These are phyloP conservation scores for Amanita fuliginea DNA, from an alignment of 768 basidiomycete species.

Conservation along the genomic window DNA sequence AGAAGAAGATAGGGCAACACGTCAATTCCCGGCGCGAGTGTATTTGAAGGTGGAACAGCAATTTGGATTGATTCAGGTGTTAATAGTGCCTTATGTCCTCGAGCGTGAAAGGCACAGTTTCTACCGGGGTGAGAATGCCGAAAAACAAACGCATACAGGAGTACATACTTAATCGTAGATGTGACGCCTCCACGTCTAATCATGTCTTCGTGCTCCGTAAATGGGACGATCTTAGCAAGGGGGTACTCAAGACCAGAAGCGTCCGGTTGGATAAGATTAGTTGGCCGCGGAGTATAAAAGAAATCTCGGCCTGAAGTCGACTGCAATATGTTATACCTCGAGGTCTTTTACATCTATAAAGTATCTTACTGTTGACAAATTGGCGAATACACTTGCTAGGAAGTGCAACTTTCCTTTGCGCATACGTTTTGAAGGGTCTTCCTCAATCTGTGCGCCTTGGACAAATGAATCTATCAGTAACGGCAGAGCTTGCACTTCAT, in stretches of 20 bases:
- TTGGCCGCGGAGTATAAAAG: slow-evolving; percentile 60
- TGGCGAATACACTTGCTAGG: slow-evolving; percentile 89
- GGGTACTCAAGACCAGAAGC: slow-evolving; percentile 56
- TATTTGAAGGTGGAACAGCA: slow-evolving; percentile 45
- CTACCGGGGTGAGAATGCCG: slow-evolving; percentile 24
- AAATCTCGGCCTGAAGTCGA: slow-evolving; percentile 67
- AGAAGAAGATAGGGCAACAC: slow-evolving; percentile 77
- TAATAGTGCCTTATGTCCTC: slow-evolving; percentile 63
- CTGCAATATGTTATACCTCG: slow-evolving; percentile 23
- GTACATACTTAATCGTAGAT: slow-evolving; percentile 72
- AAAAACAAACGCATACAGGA: not conserved
- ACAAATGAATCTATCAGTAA: slow-evolving; percentile 87
- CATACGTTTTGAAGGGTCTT: slow-evolving; percentile 36
- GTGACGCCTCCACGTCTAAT: slow-evolving; percentile 84
- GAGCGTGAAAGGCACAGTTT: slow-evolving; percentile 66
- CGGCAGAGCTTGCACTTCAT: slow-evolving; percentile 56
- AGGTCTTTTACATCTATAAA: not conserved
- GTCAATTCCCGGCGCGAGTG: slow-evolving; percentile 65
- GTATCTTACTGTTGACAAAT: slow-evolving; percentile 63
- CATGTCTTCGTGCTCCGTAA: slow-evolving; percentile 82
- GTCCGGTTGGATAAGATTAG: slow-evolving; percentile 32
- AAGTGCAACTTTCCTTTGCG: slow-evolving; percentile 84
- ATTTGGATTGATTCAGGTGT: slow-evolving; percentile 48
- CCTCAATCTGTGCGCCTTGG: slow-evolving; percentile 51
- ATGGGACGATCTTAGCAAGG: slow-evolving; percentile 68